phyloP scores from a whole-genome alignment of 139 green algal species.

The Chlorella sp. region DNA sequence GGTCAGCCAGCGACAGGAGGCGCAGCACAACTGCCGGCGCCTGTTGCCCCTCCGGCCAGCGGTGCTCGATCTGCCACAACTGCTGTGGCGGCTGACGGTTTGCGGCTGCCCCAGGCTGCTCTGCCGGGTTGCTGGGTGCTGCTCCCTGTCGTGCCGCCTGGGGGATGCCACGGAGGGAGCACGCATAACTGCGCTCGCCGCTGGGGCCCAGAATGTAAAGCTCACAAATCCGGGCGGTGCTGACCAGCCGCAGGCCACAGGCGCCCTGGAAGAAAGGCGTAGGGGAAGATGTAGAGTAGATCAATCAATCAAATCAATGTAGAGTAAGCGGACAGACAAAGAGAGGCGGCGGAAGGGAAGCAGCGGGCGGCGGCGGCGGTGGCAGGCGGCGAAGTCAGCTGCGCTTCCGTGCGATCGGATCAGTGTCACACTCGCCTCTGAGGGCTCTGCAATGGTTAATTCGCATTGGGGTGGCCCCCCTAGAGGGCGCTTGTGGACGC shows the following conservation, averaged over 20 bases:
- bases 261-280: not conserved
- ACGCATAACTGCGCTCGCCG: not conserved
- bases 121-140: not conserved
- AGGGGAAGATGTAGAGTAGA: too few relatives aligned
- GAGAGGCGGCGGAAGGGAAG: not conserved
- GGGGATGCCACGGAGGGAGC: not conserved
- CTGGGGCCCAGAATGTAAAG: not conserved
- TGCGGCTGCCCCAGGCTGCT: not conserved
- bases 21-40: not conserved
- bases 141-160: not conserved
- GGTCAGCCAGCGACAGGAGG: conserved; percentile 5
- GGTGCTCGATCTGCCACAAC: conserved; percentile 6
- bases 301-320: too few relatives aligned
- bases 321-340: not conserved
- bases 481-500: too few relatives aligned
- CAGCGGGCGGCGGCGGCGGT: not conserved
- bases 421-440: too few relatives aligned
- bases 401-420: too few relatives aligned
- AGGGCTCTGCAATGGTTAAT: too few relatives aligned
- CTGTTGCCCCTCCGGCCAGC: not conserved
- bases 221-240: conserved; percentile 4
- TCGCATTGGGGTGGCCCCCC: too few relatives aligned
- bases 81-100: not conserved
- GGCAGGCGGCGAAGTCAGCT: not conserved
- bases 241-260: not conserved